These are phyloP conservation scores for Fennellomyces sp. DNA, from an alignment of 371 early-diverging fungal genomes.

Conservation along the genomic window DNA sequence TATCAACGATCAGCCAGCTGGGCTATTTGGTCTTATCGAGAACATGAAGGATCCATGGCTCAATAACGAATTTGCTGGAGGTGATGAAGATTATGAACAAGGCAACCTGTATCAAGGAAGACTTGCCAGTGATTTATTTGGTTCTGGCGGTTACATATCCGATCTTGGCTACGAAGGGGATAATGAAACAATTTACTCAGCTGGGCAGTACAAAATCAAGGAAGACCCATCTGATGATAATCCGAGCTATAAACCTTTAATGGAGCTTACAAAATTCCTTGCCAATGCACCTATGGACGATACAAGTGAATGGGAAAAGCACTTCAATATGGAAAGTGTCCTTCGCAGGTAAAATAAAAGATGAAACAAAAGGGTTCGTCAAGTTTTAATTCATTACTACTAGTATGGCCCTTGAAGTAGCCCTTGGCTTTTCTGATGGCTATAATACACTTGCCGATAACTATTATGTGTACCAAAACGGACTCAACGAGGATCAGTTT, in stretches of 20 bases:
- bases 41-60: constrained; percentile 38
- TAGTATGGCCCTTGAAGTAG: constrained; percentile 39
- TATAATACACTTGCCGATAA: constrained; percentile 35
- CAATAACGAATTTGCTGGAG: constrained; percentile 28
- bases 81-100: constrained; percentile 31
- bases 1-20: constrained; percentile 35
- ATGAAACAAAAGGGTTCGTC: neutral
- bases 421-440: constrained; percentile 39
- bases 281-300: constrained; percentile 21
- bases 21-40: constrained; percentile 43
- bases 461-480: constrained; percentile 28
- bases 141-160: constrained; percentile 6
- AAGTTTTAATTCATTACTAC: too few species aligned
- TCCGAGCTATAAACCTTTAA: constrained; percentile 13
- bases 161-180: constrained; percentile 23
- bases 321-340: constrained; percentile 33
- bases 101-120: constrained; percentile 37
- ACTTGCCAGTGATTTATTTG: neutral
- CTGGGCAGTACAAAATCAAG: constrained; percentile 27
- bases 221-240: constrained; percentile 16
- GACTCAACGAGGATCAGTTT: constrained; percentile 8
- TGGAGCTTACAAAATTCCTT: constrained; percentile 36
- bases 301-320: constrained; percentile 23
- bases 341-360: constrained; percentile 32
- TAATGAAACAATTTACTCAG: constrained; percentile 19